Base-by-base conservation (phyloP, 805 yeast species). In the Candida xiaguanensis region DNA sequence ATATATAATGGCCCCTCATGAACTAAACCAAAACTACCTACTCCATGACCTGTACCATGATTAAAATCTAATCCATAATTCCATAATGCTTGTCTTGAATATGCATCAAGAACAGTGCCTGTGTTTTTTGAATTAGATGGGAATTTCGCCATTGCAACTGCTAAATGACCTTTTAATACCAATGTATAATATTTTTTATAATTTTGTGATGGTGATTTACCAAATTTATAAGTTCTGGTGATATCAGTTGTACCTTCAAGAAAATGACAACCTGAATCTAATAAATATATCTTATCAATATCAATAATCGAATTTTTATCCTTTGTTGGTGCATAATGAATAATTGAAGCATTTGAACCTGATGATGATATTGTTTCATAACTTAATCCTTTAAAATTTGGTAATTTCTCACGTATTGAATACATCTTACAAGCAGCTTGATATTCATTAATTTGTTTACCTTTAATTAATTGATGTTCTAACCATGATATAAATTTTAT, bases 21-120 rank as follows among this genome's bases (percentile, higher is more conserved):
- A 13, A 93, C 98, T 58, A 84, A 83, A 33, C 95, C 77, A 56
- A 74, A 91, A 15, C 90, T 74, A 2, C 96, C 98, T n/a, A 93
- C 85, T 4, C 99, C 99, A 61, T 93, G 99, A 2, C 98, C 96
- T 0, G 98, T 88, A 8, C 99, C 98, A 61, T 93, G 99, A 46
- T 82, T 77, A 58, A 85, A 93, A 57, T 86, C 93, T 35, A 87
- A 67, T 0, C 98, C 98, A 38, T 78, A 71, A 28, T 77, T 68
- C 89, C 95, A 85, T 43, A 93, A 65, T 38, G 77, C 82, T 59
- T 83, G 89, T 47, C 99, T 74, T 0, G 96, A 95, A 38, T 89
- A 69, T 0, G 79, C 67, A 55, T 93, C 99, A 24, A 93, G 76
- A 52, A 78, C 75, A 40, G 76, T 74, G 0, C 96, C 95, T 8